phyloP scores from a whole-genome alignment of 805 yeast genomes.

The Wickerhamomyces pijperi region DNA sequence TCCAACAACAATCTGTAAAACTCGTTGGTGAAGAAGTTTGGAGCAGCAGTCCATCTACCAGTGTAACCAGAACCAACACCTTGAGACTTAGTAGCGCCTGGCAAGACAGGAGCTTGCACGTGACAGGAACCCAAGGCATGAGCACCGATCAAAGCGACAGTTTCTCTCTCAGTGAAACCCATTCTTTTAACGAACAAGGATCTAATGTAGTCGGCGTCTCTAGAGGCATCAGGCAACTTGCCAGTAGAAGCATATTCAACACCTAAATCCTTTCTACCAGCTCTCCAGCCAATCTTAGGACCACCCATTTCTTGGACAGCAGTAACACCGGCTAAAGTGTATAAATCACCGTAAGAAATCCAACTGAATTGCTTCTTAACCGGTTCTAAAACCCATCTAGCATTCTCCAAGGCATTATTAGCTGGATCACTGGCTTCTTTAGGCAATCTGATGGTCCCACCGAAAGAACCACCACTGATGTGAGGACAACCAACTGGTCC shows the following conservation, averaged over 20 bases:
- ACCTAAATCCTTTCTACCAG: conserved; percentile 60
- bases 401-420: conserved; percentile 36
- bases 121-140: conserved; percentile 75
- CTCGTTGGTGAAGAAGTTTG: conserved; percentile 65
- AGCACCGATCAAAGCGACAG: conserved; percentile 66
- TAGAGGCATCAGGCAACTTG: conserved; percentile 62
- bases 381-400: conserved; percentile 43
- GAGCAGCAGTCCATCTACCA: conserved; percentile 85
- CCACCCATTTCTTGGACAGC: conserved; percentile 76
- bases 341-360: conserved; percentile 71
- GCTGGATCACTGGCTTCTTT: conserved; percentile 43
- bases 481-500: conserved; percentile 27
- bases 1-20: conserved; percentile 49
- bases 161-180: conserved; percentile 61
- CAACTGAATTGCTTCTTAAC: conserved; percentile 50
- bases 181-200: conserved; percentile 45
- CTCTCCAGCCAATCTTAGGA: conserved; percentile 70
- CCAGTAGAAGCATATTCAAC: conserved; percentile 50
- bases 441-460: conserved; percentile 56
- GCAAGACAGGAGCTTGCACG: conserved; percentile 23
- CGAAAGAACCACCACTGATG: conserved; percentile 52
- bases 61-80: conserved; percentile 60
- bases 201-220: conserved; percentile 55
- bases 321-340: conserved; percentile 68
- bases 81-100: conserved; percentile 10